These are phyloP conservation scores for Ceratocystis eucalypticola DNA, from an alignment of 2,329 filamentous ascomycete species.

Conservation along the genomic window DNA sequence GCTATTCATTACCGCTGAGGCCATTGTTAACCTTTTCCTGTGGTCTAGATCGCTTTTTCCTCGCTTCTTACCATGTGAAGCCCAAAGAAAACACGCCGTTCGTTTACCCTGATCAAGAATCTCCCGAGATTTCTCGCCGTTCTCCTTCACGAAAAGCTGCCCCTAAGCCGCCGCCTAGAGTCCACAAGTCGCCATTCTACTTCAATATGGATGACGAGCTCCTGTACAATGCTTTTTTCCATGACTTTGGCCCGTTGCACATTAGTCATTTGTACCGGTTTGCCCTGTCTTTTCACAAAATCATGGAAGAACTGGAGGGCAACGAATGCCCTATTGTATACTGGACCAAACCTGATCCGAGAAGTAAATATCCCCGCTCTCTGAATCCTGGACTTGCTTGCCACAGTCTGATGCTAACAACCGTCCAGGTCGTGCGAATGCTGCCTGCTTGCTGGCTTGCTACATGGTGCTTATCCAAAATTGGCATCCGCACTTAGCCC, in stretches of 20 bases:
- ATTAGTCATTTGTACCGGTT: conserved; percentile 96
- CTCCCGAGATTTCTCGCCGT: conserved; percentile 32
- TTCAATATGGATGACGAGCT: conserved; percentile 89
- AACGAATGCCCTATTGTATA: conserved; percentile 85
- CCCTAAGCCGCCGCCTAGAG: conserved; percentile 24
- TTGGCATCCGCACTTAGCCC: conserved; percentile 89
- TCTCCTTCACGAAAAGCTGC: conserved; percentile 34
- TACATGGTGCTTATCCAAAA: conserved; percentile 99
- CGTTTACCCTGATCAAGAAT: conserved; percentile 48
- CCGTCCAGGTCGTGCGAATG: conserved; percentile 68
- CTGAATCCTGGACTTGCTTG: background rate
- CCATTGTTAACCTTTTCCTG: background rate
- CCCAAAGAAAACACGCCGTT: conserved; percentile 75
- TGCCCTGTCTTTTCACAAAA: conserved; percentile 88
- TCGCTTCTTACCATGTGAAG: conserved; percentile 76
- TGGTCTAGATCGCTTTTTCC: conserved; percentile 71
- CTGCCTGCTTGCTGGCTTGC: conserved; percentile 85
- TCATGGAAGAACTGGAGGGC: conserved; percentile 81
- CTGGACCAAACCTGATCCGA: conserved; percentile 83
- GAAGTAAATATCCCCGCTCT: conserved; percentile 42
- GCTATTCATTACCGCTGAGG: too few species aligned
- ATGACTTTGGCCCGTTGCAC: conserved; percentile 94
- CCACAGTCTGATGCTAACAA: conserved; percentile 4
- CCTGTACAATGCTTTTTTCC: conserved; percentile 95
- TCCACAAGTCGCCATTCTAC: conserved; percentile 56